Evolutionary conservation across 257 asterid species (phyloP), one percentile per base, ranked within the genome.

Genomic region (Lycium barbarum): DNA sequence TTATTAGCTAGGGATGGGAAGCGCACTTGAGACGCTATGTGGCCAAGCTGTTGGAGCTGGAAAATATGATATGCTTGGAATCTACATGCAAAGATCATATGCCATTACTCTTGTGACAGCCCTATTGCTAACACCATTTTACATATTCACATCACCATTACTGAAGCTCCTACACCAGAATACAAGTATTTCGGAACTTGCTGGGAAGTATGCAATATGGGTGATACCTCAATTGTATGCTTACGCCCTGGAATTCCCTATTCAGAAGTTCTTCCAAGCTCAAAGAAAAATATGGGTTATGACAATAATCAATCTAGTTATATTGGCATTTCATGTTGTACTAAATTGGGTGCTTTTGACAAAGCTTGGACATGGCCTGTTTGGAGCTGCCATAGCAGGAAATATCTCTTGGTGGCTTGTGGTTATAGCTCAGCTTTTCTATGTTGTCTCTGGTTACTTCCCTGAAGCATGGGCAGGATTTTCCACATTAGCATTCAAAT

Each of bases 11-110:
- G 98, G 98, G 82, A 90, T 94, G 95, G 98, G 97, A 91, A 94
- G 98, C 83, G 97, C 98, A 20, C 92, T 94, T 0, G 98, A 94
- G 83, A 94, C 98, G 2, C 95, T 94, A 1, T 93, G 96, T 43
- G 98, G 98, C 36, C 98, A 94, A 43, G 98, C 98, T 0, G 93
- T 91, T 49, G 98, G 98, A 1, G 97, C 97, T 0, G 95, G 90
- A 9, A 90, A 93, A 70, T 85, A 79, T 26, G 87, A 87, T 3
- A 92, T 88, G 93, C 95, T 94, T 26, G 98, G 98, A 61, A 79
- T 94, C 47, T 92, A 94, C 84, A 55, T 91, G 90, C 97, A 93
- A 87, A 88, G 97, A 86, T 94, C 98, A 53, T 93, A 91, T 88
- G 83, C 93, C n/a, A 89, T 94, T 20, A 90, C 93, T 40, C 35